These are phyloP conservation scores for Penicillium tannophilum DNA, from an alignment of 495 filamentous ascomycete species.

Conservation along the genomic window DNA sequence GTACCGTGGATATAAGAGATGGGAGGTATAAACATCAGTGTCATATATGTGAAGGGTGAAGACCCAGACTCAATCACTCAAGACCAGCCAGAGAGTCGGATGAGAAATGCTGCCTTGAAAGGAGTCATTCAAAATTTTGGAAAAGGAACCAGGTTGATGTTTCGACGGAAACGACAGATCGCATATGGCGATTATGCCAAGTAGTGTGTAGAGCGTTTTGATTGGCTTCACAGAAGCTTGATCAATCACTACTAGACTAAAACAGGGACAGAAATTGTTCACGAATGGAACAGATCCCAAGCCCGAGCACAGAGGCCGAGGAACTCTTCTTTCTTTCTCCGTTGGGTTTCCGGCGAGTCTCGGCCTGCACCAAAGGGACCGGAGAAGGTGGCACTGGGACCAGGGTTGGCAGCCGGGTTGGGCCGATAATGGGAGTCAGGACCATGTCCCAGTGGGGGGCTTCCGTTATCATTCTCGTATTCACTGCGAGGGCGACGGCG, in stretches of 20 bases:
- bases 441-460: slow-evolving; percentile 46
- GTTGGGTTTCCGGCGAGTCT: slow-evolving; percentile 81
- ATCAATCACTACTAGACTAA: neutral
- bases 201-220: neutral
- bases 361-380: slow-evolving; percentile 77
- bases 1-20: slow-evolving; percentile 23
- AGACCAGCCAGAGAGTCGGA: slow-evolving; percentile 18
- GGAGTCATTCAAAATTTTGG: neutral
- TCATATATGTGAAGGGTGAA: slow-evolving; percentile 16
- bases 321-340: slow-evolving; percentile 94
- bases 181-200: neutral
- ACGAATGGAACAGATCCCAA: slow-evolving; percentile 98
- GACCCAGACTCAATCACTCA: slow-evolving; percentile 20
- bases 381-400: slow-evolving; percentile 54
- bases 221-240: neutral
- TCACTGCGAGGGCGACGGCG: slow-evolving; percentile 80
- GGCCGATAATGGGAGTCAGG: slow-evolving; percentile 45
- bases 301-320: slow-evolving; percentile 81
- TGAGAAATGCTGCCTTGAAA: slow-evolving; percentile 1
- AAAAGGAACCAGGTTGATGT: neutral
- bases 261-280: slow-evolving; percentile 25
- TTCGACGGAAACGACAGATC: neutral
- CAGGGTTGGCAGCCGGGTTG: slow-evolving; percentile 72
- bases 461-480: slow-evolving; percentile 79
- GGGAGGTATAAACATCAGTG: slow-evolving; percentile 29